Evolutionary conservation across 768 basidiomycete genomes (phyloP).

Genomic region (Termitomyces sp.): DNA sequence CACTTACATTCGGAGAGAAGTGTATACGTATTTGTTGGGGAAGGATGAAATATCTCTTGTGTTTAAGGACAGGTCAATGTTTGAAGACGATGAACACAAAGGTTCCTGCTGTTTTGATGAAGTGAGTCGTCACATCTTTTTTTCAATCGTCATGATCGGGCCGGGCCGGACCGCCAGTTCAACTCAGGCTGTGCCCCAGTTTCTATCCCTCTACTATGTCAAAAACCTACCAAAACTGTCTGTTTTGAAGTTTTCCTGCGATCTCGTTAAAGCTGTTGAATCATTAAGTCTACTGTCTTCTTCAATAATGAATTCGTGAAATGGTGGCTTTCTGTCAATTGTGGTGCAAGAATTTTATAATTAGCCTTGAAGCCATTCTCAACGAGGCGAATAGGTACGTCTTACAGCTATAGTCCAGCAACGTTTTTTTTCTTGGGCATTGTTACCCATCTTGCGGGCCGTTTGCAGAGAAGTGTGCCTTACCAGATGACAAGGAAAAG

Average conservation of each 20-base stretch:
- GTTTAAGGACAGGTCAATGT: too few relatives aligned
- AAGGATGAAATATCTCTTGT: too few relatives aligned
- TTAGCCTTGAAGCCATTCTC: neutral
- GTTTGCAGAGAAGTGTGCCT: too few relatives aligned
- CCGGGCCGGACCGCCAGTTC: too few relatives aligned
- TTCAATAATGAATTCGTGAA: neutral
- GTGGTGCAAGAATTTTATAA: neutral
- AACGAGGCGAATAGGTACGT: neutral
- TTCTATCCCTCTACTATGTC: neutral
- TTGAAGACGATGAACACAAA: too few relatives aligned
- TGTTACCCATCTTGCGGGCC: too few relatives aligned
- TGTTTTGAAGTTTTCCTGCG: neutral
- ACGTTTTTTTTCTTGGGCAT: neutral
- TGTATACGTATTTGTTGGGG: too few relatives aligned
- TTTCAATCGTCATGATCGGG: too few relatives aligned
- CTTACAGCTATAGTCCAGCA: neutral
- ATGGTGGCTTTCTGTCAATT: neutral
- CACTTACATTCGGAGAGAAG: too few relatives aligned
- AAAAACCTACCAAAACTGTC: neutral
- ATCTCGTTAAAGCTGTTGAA: slow-evolving; percentile 2
- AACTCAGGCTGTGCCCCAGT: neutral
- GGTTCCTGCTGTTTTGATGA: too few relatives aligned
- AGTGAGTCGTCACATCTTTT: too few relatives aligned
- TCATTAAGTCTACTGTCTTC: neutral
- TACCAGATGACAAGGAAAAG: too few relatives aligned